phyloP scores from a whole-genome alignment of 495 filamentous ascomycete genomes.

The Penicillium mononematosum region DNA sequence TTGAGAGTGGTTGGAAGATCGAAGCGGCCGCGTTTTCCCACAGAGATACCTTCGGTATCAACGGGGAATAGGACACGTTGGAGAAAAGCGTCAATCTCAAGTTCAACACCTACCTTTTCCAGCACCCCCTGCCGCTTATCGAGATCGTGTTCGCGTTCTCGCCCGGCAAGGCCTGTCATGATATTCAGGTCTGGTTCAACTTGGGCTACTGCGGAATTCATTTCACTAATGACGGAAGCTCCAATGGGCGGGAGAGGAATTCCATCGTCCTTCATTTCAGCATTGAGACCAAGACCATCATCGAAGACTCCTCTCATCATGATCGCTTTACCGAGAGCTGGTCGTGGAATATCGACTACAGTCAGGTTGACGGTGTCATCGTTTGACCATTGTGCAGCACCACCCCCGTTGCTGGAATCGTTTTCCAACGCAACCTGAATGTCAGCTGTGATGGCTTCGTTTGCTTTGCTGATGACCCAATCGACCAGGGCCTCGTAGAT shows the following conservation, averaged over 20 bases:
- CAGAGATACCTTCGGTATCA: slow-evolving; percentile 67
- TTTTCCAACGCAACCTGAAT: slow-evolving; percentile 66
- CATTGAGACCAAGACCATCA: slow-evolving; percentile 86
- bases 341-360: slow-evolving; percentile 79
- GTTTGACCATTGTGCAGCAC: slow-evolving; percentile 53
- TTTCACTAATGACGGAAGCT: slow-evolving; percentile 78
- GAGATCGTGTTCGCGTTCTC: slow-evolving; percentile 73
- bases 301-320: slow-evolving; percentile 89
- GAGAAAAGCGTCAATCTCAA: slow-evolving; percentile 82
- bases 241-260: slow-evolving; percentile 66
- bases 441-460: slow-evolving; percentile 79
- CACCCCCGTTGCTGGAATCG: slow-evolving; percentile 55
- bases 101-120: slow-evolving; percentile 78
- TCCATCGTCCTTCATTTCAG: slow-evolving; percentile 95
- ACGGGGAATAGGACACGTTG: slow-evolving; percentile 79
- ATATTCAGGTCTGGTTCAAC: slow-evolving; percentile 82
- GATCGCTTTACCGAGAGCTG: slow-evolving; percentile 77
- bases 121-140: slow-evolving; percentile 80
- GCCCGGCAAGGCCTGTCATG: slow-evolving; percentile 57
- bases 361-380: slow-evolving; percentile 89
- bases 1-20: slow-evolving; percentile 67
- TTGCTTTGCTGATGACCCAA: slow-evolving; percentile 87
- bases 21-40: slow-evolving; percentile 72
- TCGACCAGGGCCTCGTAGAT: slow-evolving; percentile 95
- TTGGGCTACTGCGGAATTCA: slow-evolving; percentile 75